Evolutionary conservation across 768 basidiomycete genomes (phyloP), one percentile per base, ranked within the genome.

Genomic region (Lanmaoa rubissima): DNA sequence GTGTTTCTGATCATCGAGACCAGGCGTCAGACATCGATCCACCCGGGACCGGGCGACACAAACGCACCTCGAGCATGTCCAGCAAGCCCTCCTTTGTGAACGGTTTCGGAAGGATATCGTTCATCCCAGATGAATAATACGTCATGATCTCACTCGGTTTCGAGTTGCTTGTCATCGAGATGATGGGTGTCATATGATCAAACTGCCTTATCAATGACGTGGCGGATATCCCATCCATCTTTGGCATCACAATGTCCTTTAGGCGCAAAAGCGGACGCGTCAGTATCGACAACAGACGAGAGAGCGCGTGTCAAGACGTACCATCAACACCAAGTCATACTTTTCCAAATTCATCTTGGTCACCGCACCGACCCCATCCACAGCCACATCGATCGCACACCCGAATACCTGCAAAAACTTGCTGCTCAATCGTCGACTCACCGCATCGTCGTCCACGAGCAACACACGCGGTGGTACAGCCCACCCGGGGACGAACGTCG

Each of bases 361-460:
- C 52, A 98, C 94, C 0, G 96, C 96, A 1, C 84, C 85, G 5
- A 92, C 83, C 0, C 95, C 96, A 69, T 98, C 94, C 38, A 94
- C 92, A 2, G 94, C 96, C 40, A 96, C 89, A 64, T 98, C 96
- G 54, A 89, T 94, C 64, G 87, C 86, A 72, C 95, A 97, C 39
- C 96, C 96, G 73, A 95, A 94, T 43, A 97, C 90, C 75, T 96
- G 89, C 69, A 98, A 72, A 70, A 98, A 96, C 75, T 95, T 97
- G 78, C 85, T 90, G 60, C 89, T 88, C 55, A 98, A 74, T 68
- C 87, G 88, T 55, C 95, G 75, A 69, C 88, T 94, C 28, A 98
- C 94, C 5, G 87, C 87, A 66, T 98, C 96, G 72, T 98, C 96
- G 71, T 98, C 96, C 11, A 98, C 96, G 9, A 98, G 81, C 49